Percentiles rank a stretch among this genome's conserved stretches.
Conservation (phyloP, 208 protist genomes). For the Tritrichomonas musculus region DNA sequence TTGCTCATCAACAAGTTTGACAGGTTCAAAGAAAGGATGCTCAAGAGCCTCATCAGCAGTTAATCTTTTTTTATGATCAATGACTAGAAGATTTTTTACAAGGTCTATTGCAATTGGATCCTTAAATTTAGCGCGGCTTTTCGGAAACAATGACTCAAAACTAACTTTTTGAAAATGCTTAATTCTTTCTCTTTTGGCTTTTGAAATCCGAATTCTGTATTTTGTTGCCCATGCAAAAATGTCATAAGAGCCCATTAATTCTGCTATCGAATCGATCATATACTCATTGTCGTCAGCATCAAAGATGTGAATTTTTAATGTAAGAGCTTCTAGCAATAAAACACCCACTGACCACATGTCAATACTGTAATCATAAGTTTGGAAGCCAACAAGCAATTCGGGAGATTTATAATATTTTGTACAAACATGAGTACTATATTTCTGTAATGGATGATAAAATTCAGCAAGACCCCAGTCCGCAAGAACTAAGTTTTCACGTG, state of each 20-base stretch:
- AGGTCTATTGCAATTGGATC: conserved; percentile 90
- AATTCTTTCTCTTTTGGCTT: conserved; percentile 65
- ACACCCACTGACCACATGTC: conserved; percentile 45
- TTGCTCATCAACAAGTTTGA: too few species aligned
- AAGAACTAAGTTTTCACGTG: background rate
- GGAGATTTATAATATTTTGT: conserved; percentile 36
- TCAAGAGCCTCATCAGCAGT: conserved; percentile 93
- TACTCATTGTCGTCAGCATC: conserved; percentile 92
- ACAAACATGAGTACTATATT: conserved; percentile 44
- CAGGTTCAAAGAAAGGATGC: conserved; percentile 92
- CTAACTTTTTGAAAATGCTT: conserved; percentile 76
- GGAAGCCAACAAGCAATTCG: conserved; percentile 41
- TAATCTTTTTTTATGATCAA: conserved; percentile 71
- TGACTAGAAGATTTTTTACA: conserved; percentile 83
- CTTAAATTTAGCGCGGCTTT: conserved; percentile 85
- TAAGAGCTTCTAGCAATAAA: background rate
- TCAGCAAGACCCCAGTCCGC: conserved; percentile 46
- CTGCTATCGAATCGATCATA: conserved; percentile 82
- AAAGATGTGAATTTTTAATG: conserved; percentile 76
- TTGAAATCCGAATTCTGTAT: conserved; percentile 78
- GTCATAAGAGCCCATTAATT: conserved; percentile 75
- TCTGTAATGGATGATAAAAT: conserved; percentile 38
- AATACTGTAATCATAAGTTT: conserved; percentile 42
- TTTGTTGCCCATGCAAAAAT: conserved; percentile 62
- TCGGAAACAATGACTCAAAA: conserved; percentile 64